Base-by-base conservation (phyloP, 2,329 filamentous ascomycete genomes). In the Aspergillus thermomutatus region DNA sequence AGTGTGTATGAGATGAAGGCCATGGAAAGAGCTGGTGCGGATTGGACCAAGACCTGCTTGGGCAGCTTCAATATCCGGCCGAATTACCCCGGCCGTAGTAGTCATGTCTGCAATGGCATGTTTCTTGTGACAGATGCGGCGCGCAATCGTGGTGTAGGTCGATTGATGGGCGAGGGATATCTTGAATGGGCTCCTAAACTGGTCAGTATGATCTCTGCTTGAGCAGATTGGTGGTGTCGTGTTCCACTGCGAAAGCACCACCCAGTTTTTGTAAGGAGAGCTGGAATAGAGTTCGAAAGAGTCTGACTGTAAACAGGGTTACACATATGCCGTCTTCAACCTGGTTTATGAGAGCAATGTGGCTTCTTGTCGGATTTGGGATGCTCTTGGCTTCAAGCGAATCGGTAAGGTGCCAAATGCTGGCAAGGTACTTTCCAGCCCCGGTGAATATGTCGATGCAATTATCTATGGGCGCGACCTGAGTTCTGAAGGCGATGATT, bases 11-110 rank as follows among this genome's bases (percentile, higher is more conserved):
- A 87, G 55, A 73, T 78, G 3, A 70, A 72, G 49, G 58, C 68
- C 10, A 74, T 75, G 75, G 82, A 72, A 74, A 83, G 58, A 66
- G 80, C 64, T 75, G 86, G 75, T 74, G 81, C 73, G 62, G 89
- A 93, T 74, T 96, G 92, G 91, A 83, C 86, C 62, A 87, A 87
- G 68, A 82, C 89, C 66, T 96, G 91, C 67, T 79, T 96, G 46
- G 92, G 92, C 56, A 95, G 90, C 76, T 96, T 96, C 76, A 95
- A 94, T 76, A 90, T 96, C 80, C 92, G 94, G 77, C 91, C 92
- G 49, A 96, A 96, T 75, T 96, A 96, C 72, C 91, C 92, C 0
- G 92, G 92, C 49, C 84, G 92, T 57, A 94, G 90, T 76, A 94
- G 89, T 74, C 92, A 96, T 78, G 85, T 96, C 51, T 96, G 91